Percentiles rank a stretch among this genome's conserved stretches.
These are phyloP conservation scores for Sistotremastrum suecicum DNA, from an alignment of 768 basidiomycete genomes.

Conservation along the genomic window DNA sequence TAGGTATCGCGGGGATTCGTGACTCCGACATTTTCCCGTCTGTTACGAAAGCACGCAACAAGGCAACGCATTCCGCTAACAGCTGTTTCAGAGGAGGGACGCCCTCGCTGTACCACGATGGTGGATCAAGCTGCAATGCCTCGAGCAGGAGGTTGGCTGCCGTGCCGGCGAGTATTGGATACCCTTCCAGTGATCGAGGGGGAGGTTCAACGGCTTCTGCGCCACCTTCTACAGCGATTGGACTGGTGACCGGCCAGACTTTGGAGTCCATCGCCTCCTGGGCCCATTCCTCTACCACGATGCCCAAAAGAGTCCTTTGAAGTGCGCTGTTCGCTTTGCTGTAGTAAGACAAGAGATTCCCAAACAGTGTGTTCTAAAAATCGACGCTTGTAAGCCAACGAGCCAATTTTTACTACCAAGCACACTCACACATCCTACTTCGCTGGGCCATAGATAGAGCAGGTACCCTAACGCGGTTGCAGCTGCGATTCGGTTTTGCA, in stretches of 20 bases:
- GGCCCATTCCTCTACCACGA: conserved; percentile 90
- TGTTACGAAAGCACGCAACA: conserved; percentile 70
- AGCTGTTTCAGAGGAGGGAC: conserved; percentile 66
- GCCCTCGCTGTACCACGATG: conserved; percentile 85
- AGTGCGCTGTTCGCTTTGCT: conserved; percentile 82
- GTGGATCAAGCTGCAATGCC: conserved; percentile 56
- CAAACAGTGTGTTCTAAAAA: conserved; percentile 50
- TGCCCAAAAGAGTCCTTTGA: conserved; percentile 75
- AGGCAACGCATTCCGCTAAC: conserved; percentile 59
- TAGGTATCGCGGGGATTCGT: conserved; percentile 66
- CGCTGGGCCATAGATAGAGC: conserved; percentile 50
- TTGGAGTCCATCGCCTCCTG: conserved; percentile 14
- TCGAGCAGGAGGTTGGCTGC: conserved; percentile 26
- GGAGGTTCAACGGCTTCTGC: no score
- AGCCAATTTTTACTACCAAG: not conserved
- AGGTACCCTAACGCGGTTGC: conserved; percentile 66
- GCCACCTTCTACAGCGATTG: not conserved
- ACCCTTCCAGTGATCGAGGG: conserved; percentile 21
- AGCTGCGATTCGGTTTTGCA: conserved; percentile 67
- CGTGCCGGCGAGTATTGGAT: conserved; percentile 11
- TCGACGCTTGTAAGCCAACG: conserved; percentile 16
- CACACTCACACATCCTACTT: conserved; percentile 25
- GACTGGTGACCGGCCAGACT: no score
- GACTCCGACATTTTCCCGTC: conserved; percentile 78
- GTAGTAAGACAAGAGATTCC: conserved; percentile 65